Evolutionary conservation across 2,329 filamentous ascomycete species (phyloP), one percentile per base, ranked within the genome.

Genomic region (Aspergillus pseudotamarii): DNA sequence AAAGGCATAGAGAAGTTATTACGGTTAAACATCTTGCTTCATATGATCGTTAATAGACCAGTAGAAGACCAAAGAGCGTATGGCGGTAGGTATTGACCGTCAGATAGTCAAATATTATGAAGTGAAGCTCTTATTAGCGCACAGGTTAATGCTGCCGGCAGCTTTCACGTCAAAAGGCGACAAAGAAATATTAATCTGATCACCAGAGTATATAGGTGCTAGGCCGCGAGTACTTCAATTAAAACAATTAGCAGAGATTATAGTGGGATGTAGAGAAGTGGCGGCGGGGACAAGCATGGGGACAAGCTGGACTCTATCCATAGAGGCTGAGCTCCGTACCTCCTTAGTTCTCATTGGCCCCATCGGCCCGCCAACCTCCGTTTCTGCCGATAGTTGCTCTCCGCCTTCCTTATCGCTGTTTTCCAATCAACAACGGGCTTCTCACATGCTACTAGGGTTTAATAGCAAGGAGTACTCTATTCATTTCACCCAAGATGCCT

Each of bases 1-100:
- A 81, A 85, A 34, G 79, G 79, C 57, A 77, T 81, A 28, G 80
- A 77, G 10, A 80, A 69, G 9, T 84, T 83, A 71, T 82, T 82
- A 66, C 85, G 83, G 73, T 86, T 87, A 73, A 87, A 88, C 85
- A 88, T 88, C 60, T 63, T 69, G 59, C 36, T 53, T 59, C 45
- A 63, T 57, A 57, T 11, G 53, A 57, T 36, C 60, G 55, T 46
- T 30, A 50, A 38, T 45, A 36, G 55, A 34, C 23, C 51, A 34
- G 55, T 23, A 38, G 26, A 16, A 51, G 36, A 26, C 23, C 34
- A 55, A 54, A 51, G 19, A 32, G 9, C 26, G 51, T 55, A 38
- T 41, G 46, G 23, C 9, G 30, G 21, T 21, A 19, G 14, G 48
- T 21, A 19, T 34, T 32, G 28, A 51, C 34, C n/a, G 57, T 60